Percentiles rank a stretch among this genome's conserved stretches.
phyloP scores from a whole-genome alignment of 1,284 basidiomycete species.

The Abortiporus biennis region DNA sequence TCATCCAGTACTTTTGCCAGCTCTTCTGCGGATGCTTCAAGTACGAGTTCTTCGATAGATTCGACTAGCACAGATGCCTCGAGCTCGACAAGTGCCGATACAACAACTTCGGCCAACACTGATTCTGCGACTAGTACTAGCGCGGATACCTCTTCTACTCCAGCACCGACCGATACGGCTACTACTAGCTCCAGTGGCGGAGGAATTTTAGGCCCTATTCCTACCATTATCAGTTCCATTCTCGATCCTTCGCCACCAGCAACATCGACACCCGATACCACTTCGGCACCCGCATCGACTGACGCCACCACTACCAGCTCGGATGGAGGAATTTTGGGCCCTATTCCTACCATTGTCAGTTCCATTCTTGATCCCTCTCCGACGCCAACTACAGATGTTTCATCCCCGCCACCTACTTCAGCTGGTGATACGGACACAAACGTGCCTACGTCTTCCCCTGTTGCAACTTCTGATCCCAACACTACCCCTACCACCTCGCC shows the following conservation, averaged over 20 bases:
- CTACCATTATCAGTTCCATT: not conserved
- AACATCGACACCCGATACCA: not conserved
- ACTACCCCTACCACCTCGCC: not conserved
- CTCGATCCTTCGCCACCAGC: not conserved
- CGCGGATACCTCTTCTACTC: not conserved
- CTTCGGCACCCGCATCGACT: not conserved
- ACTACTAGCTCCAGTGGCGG: not conserved
- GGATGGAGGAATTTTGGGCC: no score
- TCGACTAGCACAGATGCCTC: slow-evolving; percentile 3
- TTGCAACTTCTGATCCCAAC: not conserved
- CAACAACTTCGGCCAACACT: slow-evolving; percentile 11
- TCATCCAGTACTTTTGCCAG: not conserved
- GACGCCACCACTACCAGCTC: not conserved
- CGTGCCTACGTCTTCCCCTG: not conserved
- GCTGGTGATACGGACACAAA: not conserved
- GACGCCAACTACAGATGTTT: not conserved
- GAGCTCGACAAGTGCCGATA: slow-evolving; percentile 10
- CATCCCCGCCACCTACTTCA: not conserved
- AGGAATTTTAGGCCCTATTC: no score
- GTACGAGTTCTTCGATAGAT: not conserved
- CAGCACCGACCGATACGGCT: slow-evolving; percentile 5
- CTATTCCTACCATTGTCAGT: not conserved
- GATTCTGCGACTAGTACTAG: slow-evolving; percentile 1
- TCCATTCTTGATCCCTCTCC: not conserved
- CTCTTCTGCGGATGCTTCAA: not conserved